Evolutionary conservation across 331 rosid genomes (phyloP), one percentile per base, ranked within the genome.

Genomic region (Phaseolus coccineus): DNA sequence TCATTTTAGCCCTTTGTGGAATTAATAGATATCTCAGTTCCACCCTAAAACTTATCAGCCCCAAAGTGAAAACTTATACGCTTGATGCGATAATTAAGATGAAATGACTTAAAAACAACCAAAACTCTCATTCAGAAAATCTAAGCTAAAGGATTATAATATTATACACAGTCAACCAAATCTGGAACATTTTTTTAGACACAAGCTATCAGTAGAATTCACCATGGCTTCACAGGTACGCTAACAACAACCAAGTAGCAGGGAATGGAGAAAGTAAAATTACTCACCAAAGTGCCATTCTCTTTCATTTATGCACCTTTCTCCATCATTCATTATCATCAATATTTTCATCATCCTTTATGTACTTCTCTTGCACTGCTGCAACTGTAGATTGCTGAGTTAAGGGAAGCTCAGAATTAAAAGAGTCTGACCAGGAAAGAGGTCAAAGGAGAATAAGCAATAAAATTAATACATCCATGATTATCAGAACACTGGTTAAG

Each of bases 321-420:
- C 71, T 39, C 11, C 46, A 22, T 81, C 71, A 82, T 77, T 84
- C 84, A 25, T 73, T 59, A 40, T 42, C 48, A 64, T 91, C 85
- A 19, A 69, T 51, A 81, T 77, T 65, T 79, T 91, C 96, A 33
- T 90, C 99, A 67, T 82, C 81, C 79, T 73, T 83, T 63, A 83
- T 83, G 77, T 83, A 83, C 62, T 79, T 83, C 73, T 83, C 87
- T 82, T 95, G 98, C 81, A 95, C 97, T 44, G 89, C 97, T 83
- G 98, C 99, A 81, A 95, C 97, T 90, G 99, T 93, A 76, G 80
- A 66, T 86, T 79, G 61, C 51, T 77, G 56, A 42, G 90, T 92
- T 80, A 91, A 92, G 92, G 77, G 77, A 85, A 89, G 65, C 65
- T 52, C 59, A 53, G 27, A 63, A 62, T 55, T 71, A 33, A 27